Evolutionary conservation across 1,284 basidiomycete genomes (phyloP).

Genomic region (Leccinum fuscescens): DNA sequence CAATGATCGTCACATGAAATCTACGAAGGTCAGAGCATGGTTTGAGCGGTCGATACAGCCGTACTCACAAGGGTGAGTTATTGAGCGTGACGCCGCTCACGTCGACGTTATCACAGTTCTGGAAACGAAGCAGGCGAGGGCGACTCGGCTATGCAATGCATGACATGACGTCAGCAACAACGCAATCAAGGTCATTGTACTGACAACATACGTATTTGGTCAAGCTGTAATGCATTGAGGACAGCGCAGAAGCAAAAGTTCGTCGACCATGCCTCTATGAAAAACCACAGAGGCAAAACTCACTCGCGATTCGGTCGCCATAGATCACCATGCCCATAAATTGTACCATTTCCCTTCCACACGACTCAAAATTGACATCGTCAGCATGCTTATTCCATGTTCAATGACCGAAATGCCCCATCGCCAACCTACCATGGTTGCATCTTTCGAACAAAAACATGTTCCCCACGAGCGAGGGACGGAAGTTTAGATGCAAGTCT

Average conservation of each 20-base stretch:
- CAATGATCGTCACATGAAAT: slow-evolving; percentile 13
- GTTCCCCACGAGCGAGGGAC: not conserved
- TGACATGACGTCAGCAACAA: slow-evolving; percentile 4
- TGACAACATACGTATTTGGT: slow-evolving; percentile 5
- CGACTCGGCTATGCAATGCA: slow-evolving; percentile 4
- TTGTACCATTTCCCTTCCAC: slow-evolving; percentile 10
- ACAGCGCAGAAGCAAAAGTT: not conserved
- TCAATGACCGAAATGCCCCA: not conserved
- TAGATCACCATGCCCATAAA: slow-evolving; percentile 13
- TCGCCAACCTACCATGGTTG: slow-evolving; percentile 2
- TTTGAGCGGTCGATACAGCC: not conserved
- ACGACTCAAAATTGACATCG: slow-evolving; percentile 1
- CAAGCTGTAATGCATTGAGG: slow-evolving; percentile 10
- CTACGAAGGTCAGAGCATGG: slow-evolving; percentile 1
- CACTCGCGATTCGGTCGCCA: slow-evolving; percentile 5
- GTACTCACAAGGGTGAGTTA: slow-evolving; percentile 11
- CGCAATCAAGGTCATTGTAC: not conserved
- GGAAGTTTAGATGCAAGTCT: slow-evolving; percentile 6
- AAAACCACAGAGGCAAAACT: not conserved
- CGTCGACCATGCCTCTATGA: not conserved
- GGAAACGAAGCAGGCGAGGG: slow-evolving; percentile 14
- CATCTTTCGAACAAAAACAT: slow-evolving; percentile 10
- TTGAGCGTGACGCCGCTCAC: slow-evolving; percentile 19
- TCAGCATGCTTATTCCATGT: not conserved
- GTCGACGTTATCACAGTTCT: slow-evolving; percentile 8